Conservation (phyloP, 31 red algal genomes). For the Endocladia muricata region DNA sequence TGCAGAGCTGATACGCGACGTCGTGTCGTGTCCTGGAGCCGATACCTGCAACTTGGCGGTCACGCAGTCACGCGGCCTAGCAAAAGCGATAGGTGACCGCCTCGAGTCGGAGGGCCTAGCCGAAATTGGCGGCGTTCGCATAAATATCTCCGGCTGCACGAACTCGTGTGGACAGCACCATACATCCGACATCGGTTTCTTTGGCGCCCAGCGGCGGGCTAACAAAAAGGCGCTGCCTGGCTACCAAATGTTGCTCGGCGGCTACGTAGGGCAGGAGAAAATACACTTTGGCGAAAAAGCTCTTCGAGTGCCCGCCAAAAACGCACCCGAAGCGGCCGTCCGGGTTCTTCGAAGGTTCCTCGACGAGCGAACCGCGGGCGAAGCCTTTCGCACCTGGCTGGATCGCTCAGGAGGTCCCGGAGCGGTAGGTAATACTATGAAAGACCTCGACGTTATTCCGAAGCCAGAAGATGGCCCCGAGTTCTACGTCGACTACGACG, state of each 20-base stretch:
- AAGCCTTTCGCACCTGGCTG: too few relatives aligned
- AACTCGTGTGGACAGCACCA: slow-evolving; percentile 20
- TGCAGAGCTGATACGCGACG: background rate
- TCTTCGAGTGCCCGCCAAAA: too few relatives aligned
- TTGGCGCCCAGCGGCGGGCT: too few relatives aligned
- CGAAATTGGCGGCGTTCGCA: slow-evolving; percentile 1
- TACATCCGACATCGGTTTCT: slow-evolving; percentile 3
- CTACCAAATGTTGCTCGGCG: slow-evolving; percentile 9
- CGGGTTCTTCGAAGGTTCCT: too few relatives aligned
- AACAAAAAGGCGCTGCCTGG: background rate
- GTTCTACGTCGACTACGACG: too few relatives aligned
- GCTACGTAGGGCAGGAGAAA: slow-evolving; percentile 3
- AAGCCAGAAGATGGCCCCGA: too few relatives aligned
- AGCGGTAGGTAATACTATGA: too few relatives aligned
- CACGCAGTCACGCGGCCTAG: background rate
- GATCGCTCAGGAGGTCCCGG: too few relatives aligned
- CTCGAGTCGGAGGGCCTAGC: background rate
- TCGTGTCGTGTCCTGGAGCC: background rate
- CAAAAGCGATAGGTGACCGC: background rate
- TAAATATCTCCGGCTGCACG: slow-evolving; percentile 22
- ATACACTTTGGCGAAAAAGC: too few relatives aligned
- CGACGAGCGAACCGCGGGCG: too few relatives aligned
- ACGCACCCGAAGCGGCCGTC: too few relatives aligned
- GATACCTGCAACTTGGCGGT: slow-evolving; percentile 2
- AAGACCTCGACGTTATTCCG: too few relatives aligned